phyloP scores from a whole-genome alignment of 805 yeast species.

The Nakazawaea ernobii region DNA sequence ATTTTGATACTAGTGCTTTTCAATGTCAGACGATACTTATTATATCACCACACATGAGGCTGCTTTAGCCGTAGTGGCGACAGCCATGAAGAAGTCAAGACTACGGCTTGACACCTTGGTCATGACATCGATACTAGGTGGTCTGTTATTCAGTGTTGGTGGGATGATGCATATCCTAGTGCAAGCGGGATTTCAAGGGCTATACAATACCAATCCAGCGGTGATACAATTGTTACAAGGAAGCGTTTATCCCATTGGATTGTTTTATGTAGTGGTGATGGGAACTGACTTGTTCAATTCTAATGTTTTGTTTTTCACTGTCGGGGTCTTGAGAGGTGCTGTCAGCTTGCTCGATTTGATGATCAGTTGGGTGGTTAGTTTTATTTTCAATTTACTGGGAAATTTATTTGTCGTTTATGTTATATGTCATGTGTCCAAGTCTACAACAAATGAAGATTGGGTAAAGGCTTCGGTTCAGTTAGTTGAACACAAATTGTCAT shows the following conservation, averaged over 20 bases:
- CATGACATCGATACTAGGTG: conserved; percentile 65
- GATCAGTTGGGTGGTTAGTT: conserved; percentile 63
- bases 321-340: conserved; percentile 65
- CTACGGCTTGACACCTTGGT: conserved; percentile 53
- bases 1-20: no score
- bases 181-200: conserved; percentile 44
- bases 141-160: conserved; percentile 62
- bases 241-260: conserved; percentile 59
- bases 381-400: conserved; percentile 60
- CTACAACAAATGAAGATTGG: conserved; percentile 35
- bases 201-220: conserved; percentile 42
- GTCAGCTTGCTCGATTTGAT: conserved; percentile 57
- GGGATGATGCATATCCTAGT: conserved; percentile 62
- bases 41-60: conserved; percentile 77
- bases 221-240: conserved; percentile 53
- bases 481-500: conserved; percentile 35
- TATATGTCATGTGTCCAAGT: conserved; percentile 51
- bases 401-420: conserved; percentile 63
- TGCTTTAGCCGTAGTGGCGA: conserved; percentile 79
- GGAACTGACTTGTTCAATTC: conserved; percentile 77
- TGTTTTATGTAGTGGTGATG: conserved; percentile 67
- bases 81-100: conserved; percentile 78
- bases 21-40: conserved; percentile 39
- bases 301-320: conserved; percentile 64
- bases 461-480: conserved; percentile 43